Evolutionary conservation across 2,329 filamentous ascomycete species (phyloP), one percentile per base, ranked within the genome.

Genomic region (Fusarium tupiense): DNA sequence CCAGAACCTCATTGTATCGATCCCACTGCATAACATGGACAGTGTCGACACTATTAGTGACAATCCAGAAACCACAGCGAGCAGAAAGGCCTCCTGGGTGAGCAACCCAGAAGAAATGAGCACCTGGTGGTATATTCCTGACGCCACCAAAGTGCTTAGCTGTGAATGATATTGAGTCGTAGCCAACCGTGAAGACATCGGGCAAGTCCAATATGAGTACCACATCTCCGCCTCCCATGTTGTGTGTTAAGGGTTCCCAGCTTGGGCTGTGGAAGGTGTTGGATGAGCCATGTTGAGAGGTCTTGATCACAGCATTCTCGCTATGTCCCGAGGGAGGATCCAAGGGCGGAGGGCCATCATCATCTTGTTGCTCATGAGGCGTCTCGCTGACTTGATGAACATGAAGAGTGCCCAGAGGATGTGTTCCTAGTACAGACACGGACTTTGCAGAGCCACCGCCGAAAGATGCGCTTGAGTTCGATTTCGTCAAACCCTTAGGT

Each of bases 51-150:
- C 79, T 75, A 3, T 79, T 80, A 1, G 84, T 84, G 49, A 85
- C 79, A 62, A 91, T 83, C 89, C 90, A 92, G 77, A 88, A 90
- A 10, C 89, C 90, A 62, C 84, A 87, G 8, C 90, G 85, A 37
- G 85, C 80, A 5, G 88, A 88, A 24, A 85, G 82, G 24, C 83
- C 83, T 5, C 83, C 82, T 0, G 85, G 84, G 29, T 88, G 84
- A 5, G 89, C 84, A 35, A 88, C 85, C 89, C 89, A 92, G 65
- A 91, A 83, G 67, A 92, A 87, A 77, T 92, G 90, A 20, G 86
- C 79, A 1, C 90, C 90, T 1, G 83, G 77, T 0, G 89, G 88
- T 33, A 92, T 82, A 62, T 89, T 84, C 29, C 85, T 85, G 65
- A 92, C 83, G 26, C 90, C 90, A 13, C 82, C 81, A 73, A 91